Percentiles rank a stretch among this genome's conserved stretches.
phyloP scores from a whole-genome alignment of 345 rosid genomes.

The Alliaria petiolata region DNA sequence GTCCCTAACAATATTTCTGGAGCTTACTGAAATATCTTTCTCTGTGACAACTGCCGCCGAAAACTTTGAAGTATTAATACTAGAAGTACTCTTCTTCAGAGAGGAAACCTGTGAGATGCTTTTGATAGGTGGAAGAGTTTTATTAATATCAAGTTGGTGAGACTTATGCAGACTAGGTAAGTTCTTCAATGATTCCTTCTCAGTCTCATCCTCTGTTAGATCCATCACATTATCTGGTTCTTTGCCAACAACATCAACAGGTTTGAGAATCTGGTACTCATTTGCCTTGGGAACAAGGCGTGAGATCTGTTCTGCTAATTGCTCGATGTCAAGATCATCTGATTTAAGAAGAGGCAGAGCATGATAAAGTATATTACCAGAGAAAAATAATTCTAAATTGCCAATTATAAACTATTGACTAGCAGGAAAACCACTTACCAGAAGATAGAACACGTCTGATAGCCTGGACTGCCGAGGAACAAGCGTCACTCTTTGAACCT shows the following conservation, averaged over 20 bases:
- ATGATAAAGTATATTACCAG: not conserved
- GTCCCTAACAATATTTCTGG: slow-evolving; percentile 24
- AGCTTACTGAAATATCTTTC: slow-evolving; percentile 30
- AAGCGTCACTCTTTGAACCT: slow-evolving; percentile 39
- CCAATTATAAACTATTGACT: slow-evolving; percentile 3
- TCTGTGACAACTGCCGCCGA: slow-evolving; percentile 24
- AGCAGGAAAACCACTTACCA: slow-evolving; percentile 47
- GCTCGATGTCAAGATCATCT: slow-evolving; percentile 63
- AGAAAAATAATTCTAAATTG: not conserved
- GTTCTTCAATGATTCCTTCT: slow-evolving; percentile 33
- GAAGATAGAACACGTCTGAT: slow-evolving; percentile 58
- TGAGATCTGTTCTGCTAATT: slow-evolving; percentile 58
- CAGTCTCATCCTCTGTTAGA: slow-evolving; percentile 34
- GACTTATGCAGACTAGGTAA: slow-evolving; percentile 37
- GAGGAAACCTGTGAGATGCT: slow-evolving; percentile 32
- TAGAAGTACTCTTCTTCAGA: slow-evolving; percentile 33
- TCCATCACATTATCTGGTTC: slow-evolving; percentile 23
- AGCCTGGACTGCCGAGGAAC: slow-evolving; percentile 37
- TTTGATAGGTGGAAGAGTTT: slow-evolving; percentile 34
- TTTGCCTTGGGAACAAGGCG: slow-evolving; percentile 42
- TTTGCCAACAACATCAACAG: slow-evolving; percentile 20
- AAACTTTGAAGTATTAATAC: slow-evolving; percentile 35
- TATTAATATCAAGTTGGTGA: slow-evolving; percentile 31
- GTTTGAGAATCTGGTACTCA: slow-evolving; percentile 36
- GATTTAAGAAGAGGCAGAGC: slow-evolving; percentile 24